These are phyloP conservation scores for Aegilops speltoides DNA, from an alignment of 176 grass and related monocot species.

Conservation along the genomic window DNA sequence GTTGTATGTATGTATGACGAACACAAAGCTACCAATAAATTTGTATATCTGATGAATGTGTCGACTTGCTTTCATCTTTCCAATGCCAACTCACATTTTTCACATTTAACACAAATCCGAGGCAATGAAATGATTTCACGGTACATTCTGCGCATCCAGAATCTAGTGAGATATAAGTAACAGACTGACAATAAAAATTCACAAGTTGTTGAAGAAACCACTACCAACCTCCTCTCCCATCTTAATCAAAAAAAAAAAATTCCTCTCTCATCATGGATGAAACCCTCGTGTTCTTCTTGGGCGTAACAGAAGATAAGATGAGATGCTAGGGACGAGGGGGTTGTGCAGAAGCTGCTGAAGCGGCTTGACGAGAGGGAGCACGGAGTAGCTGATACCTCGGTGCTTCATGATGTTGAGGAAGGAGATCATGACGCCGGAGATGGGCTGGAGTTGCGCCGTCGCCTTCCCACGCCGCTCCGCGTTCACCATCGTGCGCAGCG, in stretches of 20 bases:
- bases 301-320: neutral
- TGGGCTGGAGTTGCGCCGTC: constrained; percentile 69
- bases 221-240: neutral
- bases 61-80: neutral
- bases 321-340: neutral
- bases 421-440: constrained; percentile 85
- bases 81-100: neutral
- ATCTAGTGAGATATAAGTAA: neutral
- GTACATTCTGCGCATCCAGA: neutral
- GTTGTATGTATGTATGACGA: neutral
- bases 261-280: neutral
- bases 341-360: neutral
- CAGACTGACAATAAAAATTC: neutral
- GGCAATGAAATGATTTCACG: neutral
- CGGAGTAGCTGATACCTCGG: constrained; percentile 49
- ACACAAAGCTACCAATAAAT: neutral
- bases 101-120: neutral
- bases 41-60: neutral
- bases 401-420: constrained; percentile 98
- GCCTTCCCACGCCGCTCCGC: constrained; percentile 68
- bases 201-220: neutral
- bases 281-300: neutral
- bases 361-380: neutral
- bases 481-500: constrained; percentile 83
- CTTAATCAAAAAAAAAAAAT: neutral